These are phyloP conservation scores for Jaltomata sinuosa DNA, from an alignment of 257 asterid genomes.

Conservation along the genomic window DNA sequence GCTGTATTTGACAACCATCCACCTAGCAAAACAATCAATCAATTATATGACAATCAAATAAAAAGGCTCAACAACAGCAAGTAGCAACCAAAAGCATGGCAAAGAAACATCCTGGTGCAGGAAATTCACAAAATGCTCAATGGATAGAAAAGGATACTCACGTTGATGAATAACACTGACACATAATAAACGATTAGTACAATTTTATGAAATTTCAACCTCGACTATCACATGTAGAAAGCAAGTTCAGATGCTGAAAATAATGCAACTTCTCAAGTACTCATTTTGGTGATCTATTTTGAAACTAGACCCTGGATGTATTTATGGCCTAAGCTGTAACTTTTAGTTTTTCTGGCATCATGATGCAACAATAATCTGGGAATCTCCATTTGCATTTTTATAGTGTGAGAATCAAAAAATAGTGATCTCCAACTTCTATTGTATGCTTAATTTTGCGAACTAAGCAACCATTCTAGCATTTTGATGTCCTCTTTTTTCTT, in stretches of 20 bases:
- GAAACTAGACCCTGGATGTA: background rate
- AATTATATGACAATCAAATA: background rate
- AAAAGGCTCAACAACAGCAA: background rate
- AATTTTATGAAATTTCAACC: background rate
- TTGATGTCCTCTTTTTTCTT: background rate
- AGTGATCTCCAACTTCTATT: background rate
- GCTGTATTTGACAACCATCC: conserved; percentile 49
- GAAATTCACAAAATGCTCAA: background rate
- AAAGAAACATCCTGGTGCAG: background rate
- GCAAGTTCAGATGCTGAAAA: background rate
- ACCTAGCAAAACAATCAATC: conserved; percentile 42
- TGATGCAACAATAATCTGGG: background rate
- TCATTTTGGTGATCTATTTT: background rate
- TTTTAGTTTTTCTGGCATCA: background rate
- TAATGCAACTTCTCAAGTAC: background rate
- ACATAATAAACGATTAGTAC: background rate
- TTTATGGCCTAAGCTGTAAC: background rate
- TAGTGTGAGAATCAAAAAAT: background rate
- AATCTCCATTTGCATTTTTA: background rate
- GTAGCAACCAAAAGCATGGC: background rate
- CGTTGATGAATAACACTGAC: background rate
- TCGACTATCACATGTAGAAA: background rate
- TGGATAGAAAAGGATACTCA: background rate
- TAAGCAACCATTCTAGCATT: background rate
- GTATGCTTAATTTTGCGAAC: background rate